Conservation (phyloP, 495 filamentous ascomycete species). For the Penicillium paxilli region DNA sequence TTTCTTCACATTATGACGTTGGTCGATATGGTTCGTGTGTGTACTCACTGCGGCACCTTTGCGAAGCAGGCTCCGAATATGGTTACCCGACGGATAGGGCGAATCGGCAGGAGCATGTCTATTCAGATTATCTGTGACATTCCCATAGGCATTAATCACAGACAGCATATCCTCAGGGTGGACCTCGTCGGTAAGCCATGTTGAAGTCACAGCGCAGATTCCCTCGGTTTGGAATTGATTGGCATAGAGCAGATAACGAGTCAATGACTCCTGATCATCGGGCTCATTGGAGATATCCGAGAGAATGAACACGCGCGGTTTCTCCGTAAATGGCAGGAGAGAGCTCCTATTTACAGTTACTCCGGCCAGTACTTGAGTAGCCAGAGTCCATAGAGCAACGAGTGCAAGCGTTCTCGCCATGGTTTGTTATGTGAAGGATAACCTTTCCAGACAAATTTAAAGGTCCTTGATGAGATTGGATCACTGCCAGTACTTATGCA, state of each 20-base stretch:
- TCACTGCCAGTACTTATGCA: background rate
- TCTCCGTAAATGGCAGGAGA: constrained; percentile 6
- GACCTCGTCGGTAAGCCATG: constrained; percentile 29
- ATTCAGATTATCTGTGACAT: constrained; percentile 34
- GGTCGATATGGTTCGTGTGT: background rate
- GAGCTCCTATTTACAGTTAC: constrained; percentile 3
- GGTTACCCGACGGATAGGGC: constrained; percentile 29
- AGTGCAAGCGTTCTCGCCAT: constrained; percentile 2
- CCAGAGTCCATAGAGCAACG: constrained; percentile 9
- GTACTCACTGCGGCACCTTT: constrained; percentile 24
- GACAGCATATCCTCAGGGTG: constrained; percentile 32
- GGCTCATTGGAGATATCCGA: constrained; percentile 42
- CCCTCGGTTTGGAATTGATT: constrained; percentile 41
- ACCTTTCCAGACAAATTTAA: background rate
- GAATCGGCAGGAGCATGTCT: constrained; percentile 31
- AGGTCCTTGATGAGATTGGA: no score
- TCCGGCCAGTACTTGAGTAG: constrained; percentile 5
- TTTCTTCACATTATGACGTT: background rate
- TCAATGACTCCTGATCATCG: constrained; percentile 36
- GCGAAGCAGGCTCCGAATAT: constrained; percentile 25
- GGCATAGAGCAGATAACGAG: constrained; percentile 34
- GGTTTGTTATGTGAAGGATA: background rate
- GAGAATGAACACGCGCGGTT: constrained; percentile 37
- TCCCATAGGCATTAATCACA: constrained; percentile 34
- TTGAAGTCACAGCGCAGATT: constrained; percentile 34